Base-by-base conservation (phyloP, 371 early-diverging fungal genomes). In the Cokeromyces recurvatus region DNA sequence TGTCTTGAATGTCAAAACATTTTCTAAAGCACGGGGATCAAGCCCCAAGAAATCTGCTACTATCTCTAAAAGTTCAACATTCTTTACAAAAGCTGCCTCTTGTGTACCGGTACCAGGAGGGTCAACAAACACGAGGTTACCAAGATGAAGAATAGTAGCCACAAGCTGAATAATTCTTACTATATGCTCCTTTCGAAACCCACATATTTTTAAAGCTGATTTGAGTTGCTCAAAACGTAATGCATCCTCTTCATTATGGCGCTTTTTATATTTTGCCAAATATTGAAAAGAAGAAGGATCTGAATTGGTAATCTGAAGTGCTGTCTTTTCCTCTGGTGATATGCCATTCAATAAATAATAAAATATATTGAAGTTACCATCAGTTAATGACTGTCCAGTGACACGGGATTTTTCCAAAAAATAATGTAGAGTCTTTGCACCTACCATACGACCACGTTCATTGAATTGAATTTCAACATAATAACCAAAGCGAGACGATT, bases 331-430 rank as follows among this genome's bases (percentile, higher is more conserved):
- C n/a, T 74, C 68, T 23, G 65, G 41, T n/a, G 66, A 48, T 23
- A 52, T 59, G 34, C 71, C 74, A 25, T 74, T 81, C 14, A 89
- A 68, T 29, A 97, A 74, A 44, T 91, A 84, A 67, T 95, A 91
- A 64, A 97, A 92, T 31, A 95, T 84, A 61, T 94, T 89, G 68
- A 95, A 97, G 69, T 90, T 94, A 55, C 87, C 77, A 47, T 92
- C 84, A 29, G 74, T 22, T 14, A 48, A 63, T 24, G 69, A 65
- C 14, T 74, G 43, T 21, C 66, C 69, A 7, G 82, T 72, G 15
- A 92, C 79, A 39, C 92, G 82, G 38, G 76, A 70, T 57, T 87
- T 86, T 55, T 98, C 98, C 21, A 97, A 71, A 45, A 94, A 79
- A 66, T 94, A 97, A 55, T 92, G 89, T 46, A 95, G 72, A 46